Base-by-base conservation (phyloP, 2,329 filamentous ascomycete species). In the Mycocentrospora acerina region DNA sequence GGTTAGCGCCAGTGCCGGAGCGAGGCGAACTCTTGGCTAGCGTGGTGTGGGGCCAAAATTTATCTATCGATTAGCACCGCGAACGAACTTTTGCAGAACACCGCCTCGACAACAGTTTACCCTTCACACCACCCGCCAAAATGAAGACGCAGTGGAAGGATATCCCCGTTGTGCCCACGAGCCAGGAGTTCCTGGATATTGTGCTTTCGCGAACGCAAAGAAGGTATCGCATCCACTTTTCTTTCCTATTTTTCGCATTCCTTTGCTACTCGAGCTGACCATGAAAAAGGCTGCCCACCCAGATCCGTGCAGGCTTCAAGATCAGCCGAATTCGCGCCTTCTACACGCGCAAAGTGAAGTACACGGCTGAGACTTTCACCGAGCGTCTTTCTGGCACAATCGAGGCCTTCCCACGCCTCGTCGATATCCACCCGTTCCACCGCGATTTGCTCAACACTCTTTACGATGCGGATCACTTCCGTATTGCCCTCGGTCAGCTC, bases 141-240 rank as follows among this genome's bases (percentile, higher is more conserved):
- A 66, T 65, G 63, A 66, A 67, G 60, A 66, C 62, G 5, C 59
- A 64, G 56, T 67, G 62, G 62, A 67, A 67, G 68, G 83, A 87
- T 65, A 94, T 94, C 59, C 84, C 86, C 48, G 88, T 89, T 53
- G 88, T 95, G 53, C 91, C 91, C 42, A 94, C 88, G 61, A 85
- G 85, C 69, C 86, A 94, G 76, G 93, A 98, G 73, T 97, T 98
- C 65, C 79, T 98, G 59, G 93, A 98, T 72, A 96, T 98, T 68
- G 90, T 97, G 53, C 80, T 98, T 60, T 94, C 88, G 64, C 80
- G 93, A 44, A 69, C 66, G 4, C 91, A 97, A 78, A 81, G 91
- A 64, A 85, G 91, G 48, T 77, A n/a, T n/a, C n/a, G n/a, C n/a
- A n/a, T n/a, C n/a, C n/a, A n/a, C n/a, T n/a, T n/a, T n/a, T n/a